These are phyloP conservation scores for Diospyros lotus DNA, from an alignment of 148 eudicot species.

Conservation along the genomic window DNA sequence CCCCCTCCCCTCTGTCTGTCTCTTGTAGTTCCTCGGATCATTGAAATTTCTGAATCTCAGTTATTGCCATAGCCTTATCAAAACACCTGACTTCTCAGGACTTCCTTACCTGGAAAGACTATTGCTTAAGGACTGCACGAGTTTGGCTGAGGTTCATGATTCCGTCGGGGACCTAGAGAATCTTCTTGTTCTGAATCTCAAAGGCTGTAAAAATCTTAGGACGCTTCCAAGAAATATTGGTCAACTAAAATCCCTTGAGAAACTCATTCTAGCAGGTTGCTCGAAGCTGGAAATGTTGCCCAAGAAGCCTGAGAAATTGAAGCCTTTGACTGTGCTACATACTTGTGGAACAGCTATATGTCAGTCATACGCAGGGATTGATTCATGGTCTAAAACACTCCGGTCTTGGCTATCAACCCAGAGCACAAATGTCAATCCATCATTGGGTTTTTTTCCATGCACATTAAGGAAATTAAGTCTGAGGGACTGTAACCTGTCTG, in stretches of 20 bases:
- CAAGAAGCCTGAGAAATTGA: background rate
- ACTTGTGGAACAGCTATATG: constrained; percentile 1
- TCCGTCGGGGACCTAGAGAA: constrained; percentile 3
- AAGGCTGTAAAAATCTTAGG: constrained; percentile 16
- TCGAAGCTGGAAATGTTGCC: constrained; percentile 15
- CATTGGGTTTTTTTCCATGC: constrained; percentile 5
- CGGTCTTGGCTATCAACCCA: constrained; percentile 1
- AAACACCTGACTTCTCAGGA: constrained; percentile 12
- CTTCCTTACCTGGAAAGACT: constrained; percentile 7
- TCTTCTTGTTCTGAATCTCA: constrained; percentile 14
- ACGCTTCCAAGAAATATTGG: constrained; percentile 12
- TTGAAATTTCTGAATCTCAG: constrained; percentile 14
- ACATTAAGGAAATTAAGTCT: constrained; percentile 8
- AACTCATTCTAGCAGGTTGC: constrained; percentile 15
- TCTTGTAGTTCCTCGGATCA: background rate
- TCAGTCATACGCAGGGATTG: background rate
- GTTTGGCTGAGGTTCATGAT: constrained; percentile 7
- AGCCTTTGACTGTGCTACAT: constrained; percentile 4
- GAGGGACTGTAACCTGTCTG: constrained; percentile 1
- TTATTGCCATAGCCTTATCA: constrained; percentile 7
- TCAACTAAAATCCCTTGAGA: constrained; percentile 9
- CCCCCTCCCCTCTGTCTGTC: background rate
- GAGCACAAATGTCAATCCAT: background rate
- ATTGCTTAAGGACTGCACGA: constrained; percentile 5
- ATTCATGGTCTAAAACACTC: background rate